Base-by-base conservation (phyloP, 495 filamentous ascomycete genomes). In the Chaetomium fimeti region DNA sequence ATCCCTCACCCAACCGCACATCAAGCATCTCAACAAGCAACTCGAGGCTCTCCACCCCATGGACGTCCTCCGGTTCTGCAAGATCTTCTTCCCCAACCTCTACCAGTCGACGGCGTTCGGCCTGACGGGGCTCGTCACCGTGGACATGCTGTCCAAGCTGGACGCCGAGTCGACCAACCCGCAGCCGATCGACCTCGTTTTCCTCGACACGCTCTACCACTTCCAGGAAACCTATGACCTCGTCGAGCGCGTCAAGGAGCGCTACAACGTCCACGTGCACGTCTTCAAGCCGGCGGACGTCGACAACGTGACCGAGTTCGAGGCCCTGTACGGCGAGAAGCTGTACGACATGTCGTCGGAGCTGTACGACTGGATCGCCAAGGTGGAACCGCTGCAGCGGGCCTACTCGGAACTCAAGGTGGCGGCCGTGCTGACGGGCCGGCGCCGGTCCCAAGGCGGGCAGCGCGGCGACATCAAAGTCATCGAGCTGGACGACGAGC, bases 51-150 rank as follows among this genome's bases (percentile, higher is more conserved):
- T 97, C 70, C 85, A 91, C 66, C 76, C 81, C 38, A 68, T 78
- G 87, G 93, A 96, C 68, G 89, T 98, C 71, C 83, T 98, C 61
- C 87, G 84, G 80, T 97, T 96, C 91, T 92, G 89, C 82, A 87
- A 92, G 72, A 88, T 88, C 56, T 89, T 93, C 61, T 88, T 98
- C 69, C 95, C 94, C 61, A 86, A 87, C 70, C 88, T 98, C 15
- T 98, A 88, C 80, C 94, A 98, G 79, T 93, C 92, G 51, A 98
- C 94, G n/a, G 93, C 94, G 45, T 97, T 98, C 69, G 94, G 94
- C 48, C 82, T 98, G 48, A 96, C 93, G 7, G 94, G 94, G 55
- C 87, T 98, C 27, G 94, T 89, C 55, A 97, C 93, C 62, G 77
- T 97, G 68, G 94, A 98, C 75, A 96, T 98, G 87, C 85, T 98